Base-by-base conservation (phyloP, 129 eudicot species). In the Centaurea solstitialis region DNA sequence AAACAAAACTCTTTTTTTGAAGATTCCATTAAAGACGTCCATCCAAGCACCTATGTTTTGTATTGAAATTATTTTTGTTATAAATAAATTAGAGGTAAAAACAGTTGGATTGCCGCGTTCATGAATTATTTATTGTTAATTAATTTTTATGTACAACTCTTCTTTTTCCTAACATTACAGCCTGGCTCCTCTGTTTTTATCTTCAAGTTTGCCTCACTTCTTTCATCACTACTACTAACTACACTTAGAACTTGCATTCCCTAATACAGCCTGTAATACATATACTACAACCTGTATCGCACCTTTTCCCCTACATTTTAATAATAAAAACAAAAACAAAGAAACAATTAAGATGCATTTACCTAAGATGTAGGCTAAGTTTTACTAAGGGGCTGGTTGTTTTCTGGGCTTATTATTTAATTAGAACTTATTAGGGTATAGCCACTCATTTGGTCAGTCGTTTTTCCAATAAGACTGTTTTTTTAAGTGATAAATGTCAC, bases 151-250 rank as follows among this genome's bases (percentile, higher is more conserved):
- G 45, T 5, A 70, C 40, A 70, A 70, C 7, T 82, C 33, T 69
- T 33, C n/a, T n/a, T n/a, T n/a, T n/a, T n/a, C 76, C 50, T 72
- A 68, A 75, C 71, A 17, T 50, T 53, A 82, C 85, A 76, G 81
- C 81, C 81, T 82, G 85, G 64, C 33, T 45, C 38, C 38, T 57
- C 26, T 66, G 30, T 21, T 47, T 74, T 66, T 65, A 39, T 40
- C 73, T 57, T 67, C 62, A 75, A 47, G 68, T 43, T 37, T 72
- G 41, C 66, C 33, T 37, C 41, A n/a, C 47, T 71, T 38, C 21
- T 59, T 71, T 59, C 73, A 80, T 22, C 77, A 26, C 30, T 26
- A 26, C 30, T 26, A 26, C 30, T 26, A 26, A 39, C 18, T 39
- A 23, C 64, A 21, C 40, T 79, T 33, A 22, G 38, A 70, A 37